Base-by-base conservation (phyloP, 331 rosid species). In the Saraca asoca region DNA sequence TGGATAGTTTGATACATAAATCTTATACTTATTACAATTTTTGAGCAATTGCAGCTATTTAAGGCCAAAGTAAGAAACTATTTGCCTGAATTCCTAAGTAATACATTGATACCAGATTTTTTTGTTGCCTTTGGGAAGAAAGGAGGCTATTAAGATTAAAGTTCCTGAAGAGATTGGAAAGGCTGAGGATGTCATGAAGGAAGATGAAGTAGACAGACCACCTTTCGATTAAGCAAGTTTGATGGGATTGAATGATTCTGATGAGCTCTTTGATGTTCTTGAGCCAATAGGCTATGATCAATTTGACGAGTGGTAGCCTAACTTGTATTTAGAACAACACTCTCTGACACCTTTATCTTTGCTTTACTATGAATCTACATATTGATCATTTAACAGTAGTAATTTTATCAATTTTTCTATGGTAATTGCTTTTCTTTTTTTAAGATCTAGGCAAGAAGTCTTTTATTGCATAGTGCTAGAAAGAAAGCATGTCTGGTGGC, bases 381-480 rank as follows among this genome's bases (percentile, higher is more conserved):
- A 11, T 19, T 29, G 41, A 38, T 51, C 39, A 62, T 39, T 15
- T 29, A 24, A 24, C 31, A 1, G 3, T 24, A 24, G 31, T 3
- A 33, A 8, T 14, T 12, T 73, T 41, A 17, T 19, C 58, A 65
- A 13, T 42, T 41, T 43, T 24, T 50, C 7, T 13, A 43, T 64
- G 55, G 41, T 33, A 20, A 41, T 17, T 37, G 12, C 74, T 51
- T 70, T 43, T 74, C 42, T 58, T 51, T 58, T 18, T 59, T 53
- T 51, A 74, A 91, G 97, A 71, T 85, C 48, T 87, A 87, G 79
- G 98, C 95, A 59, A 79, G 71, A 42, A 75, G 74, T n/a, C n/a
- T n/a, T n/a, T n/a, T n/a, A n/a, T n/a, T n/a, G 74, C 98, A 91
- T 69, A 89, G 93, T 78, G 98, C 88, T 46, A 95, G 91, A 41